phyloP scores from a whole-genome alignment of 192 early-diverging fungal species.

The Chytriomyces sp. region DNA sequence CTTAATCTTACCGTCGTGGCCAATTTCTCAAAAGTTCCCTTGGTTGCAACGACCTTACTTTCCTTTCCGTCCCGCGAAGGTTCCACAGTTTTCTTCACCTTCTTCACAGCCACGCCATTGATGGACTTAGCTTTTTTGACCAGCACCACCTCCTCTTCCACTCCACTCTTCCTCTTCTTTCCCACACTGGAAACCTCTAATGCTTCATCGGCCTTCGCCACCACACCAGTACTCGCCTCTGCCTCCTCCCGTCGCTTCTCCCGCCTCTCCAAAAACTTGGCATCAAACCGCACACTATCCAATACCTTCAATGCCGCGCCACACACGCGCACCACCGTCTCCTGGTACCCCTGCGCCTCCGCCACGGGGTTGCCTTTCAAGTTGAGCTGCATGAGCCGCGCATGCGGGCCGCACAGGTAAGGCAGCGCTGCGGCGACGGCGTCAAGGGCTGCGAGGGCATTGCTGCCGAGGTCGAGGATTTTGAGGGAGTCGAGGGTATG shows the following conservation, averaged over 20 bases:
- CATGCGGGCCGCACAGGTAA: constrained; percentile 48
- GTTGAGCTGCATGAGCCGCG: constrained; percentile 62
- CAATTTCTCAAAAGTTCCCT: too few species aligned
- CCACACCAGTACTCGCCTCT: constrained; percentile 1
- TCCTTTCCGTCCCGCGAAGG: background rate
- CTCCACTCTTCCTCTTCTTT: background rate
- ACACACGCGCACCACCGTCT: constrained; percentile 57
- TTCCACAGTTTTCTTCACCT: background rate
- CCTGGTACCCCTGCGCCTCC: constrained; percentile 41
- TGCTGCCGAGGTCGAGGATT: constrained; percentile 16
- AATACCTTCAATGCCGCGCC: constrained; percentile 66
- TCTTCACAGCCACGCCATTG: background rate
- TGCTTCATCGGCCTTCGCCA: background rate
- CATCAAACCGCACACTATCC: constrained; percentile 76
- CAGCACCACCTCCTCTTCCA: background rate
- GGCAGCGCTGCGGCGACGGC: constrained; percentile 42
- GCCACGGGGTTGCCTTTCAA: constrained; percentile 59
- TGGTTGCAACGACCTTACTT: background rate
- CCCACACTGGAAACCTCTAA: background rate
- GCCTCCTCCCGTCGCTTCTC: constrained; percentile 57
- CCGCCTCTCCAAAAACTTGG: constrained; percentile 66
- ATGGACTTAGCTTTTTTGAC: background rate
- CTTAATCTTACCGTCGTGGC: too few species aligned
- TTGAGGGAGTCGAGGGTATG: constrained; percentile 38
- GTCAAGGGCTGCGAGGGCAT: constrained; percentile 70